Percentiles rank a stretch among this genome's conserved stretches.
Evolutionary conservation across 192 early-diverging fungal species (phyloP).

Genomic region (Coemansia aciculifera): DNA sequence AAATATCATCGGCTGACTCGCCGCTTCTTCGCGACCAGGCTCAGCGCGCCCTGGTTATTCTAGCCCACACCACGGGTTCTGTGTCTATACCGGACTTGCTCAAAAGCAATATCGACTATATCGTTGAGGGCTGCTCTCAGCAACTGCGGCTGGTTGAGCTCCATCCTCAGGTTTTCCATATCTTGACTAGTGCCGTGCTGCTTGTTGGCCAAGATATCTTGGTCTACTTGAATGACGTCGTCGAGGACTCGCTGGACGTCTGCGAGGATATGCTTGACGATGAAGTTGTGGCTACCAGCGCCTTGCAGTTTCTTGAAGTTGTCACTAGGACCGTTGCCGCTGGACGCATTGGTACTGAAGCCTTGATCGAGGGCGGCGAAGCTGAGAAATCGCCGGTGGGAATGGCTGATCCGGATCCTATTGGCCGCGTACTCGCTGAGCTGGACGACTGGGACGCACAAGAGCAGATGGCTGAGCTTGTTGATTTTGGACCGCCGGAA

Average conservation of each 20-base stretch:
- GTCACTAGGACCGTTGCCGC: conserved; percentile 29
- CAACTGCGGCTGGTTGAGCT: conserved; percentile 38
- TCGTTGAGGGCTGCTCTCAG: conserved; percentile 43
- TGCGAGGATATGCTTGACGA: conserved; percentile 31
- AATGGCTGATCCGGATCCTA: conserved; percentile 19
- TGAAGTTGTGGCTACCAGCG: neutral
- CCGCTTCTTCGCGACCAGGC: conserved; percentile 31
- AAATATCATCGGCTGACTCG: conserved; percentile 9
- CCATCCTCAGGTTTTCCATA: conserved; percentile 29
- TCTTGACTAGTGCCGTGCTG: conserved; percentile 27
- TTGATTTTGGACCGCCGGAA: neutral
- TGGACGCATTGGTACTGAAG: neutral
- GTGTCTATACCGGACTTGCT: conserved; percentile 26
- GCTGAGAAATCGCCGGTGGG: neutral
- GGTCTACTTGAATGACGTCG: conserved; percentile 47
- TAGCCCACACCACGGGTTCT: conserved; percentile 18
- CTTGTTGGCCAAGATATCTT: conserved; percentile 32
- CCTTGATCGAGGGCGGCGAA: neutral
- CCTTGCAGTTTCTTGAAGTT: conserved; percentile 33
- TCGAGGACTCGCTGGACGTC: conserved; percentile 47
- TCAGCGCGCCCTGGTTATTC: conserved; percentile 6
- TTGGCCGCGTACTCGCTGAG: conserved; percentile 24
- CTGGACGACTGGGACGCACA: conserved; percentile 23
- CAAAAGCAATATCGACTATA: conserved; percentile 41
- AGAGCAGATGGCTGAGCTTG: conserved; percentile 18